Conservation (phyloP, 352 stramenopile species). For the Globisporangium heterothallicum region DNA sequence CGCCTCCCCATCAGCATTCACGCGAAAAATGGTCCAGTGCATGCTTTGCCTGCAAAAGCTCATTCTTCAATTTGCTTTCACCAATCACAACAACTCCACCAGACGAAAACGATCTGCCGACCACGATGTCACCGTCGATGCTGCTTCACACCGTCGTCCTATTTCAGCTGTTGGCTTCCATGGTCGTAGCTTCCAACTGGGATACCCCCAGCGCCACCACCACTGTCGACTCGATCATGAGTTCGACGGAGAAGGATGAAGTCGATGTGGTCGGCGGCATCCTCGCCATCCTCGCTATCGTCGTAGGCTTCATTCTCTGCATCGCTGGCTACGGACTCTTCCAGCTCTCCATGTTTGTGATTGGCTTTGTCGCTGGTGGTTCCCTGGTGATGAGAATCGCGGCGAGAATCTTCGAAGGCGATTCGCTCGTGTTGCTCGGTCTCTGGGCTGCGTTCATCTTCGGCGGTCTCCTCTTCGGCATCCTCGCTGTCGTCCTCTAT, state of each 20-base stretch:
- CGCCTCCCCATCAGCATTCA: too few species aligned
- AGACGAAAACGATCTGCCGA: too few species aligned
- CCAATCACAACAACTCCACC: neutral
- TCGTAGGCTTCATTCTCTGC: neutral
- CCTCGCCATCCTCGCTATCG: neutral
- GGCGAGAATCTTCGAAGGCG: neutral
- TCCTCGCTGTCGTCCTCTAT: neutral
- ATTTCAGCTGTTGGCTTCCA: too few species aligned
- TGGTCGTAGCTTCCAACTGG: too few species aligned
- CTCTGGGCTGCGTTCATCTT: constrained; percentile 17
- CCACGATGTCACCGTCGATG: too few species aligned
- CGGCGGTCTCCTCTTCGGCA: neutral
- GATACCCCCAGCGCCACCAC: too few species aligned
- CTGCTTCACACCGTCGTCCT: too few species aligned
- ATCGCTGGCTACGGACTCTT: neutral
- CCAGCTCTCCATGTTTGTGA: neutral
- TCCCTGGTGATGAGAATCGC: neutral
- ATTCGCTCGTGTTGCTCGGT: neutral
- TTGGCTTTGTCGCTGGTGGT: neutral
- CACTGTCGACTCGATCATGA: too few species aligned
- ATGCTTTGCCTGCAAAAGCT: too few species aligned
- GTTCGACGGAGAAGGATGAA: too few species aligned
- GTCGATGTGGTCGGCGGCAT: neutral
- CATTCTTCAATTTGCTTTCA: constrained; percentile 8
- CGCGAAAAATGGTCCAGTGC: too few species aligned